Evolutionary conservation across 345 rosid species (phyloP), one percentile per base, ranked within the genome.

Genomic region (rapeseed (Brassica napus)): DNA sequence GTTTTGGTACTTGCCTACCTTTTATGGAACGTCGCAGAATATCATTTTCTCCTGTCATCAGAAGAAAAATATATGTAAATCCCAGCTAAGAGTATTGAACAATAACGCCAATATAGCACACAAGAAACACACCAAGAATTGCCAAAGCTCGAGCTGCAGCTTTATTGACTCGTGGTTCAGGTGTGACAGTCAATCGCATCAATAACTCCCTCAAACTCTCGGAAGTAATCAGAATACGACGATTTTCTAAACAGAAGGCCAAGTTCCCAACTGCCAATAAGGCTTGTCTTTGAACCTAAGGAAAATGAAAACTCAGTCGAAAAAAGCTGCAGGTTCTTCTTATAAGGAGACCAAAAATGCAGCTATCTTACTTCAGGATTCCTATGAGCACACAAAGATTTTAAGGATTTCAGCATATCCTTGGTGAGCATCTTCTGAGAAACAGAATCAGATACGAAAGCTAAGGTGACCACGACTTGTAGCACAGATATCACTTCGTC

Each of bases 141-240:
- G 99, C 99, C 84, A 95, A 82, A 78, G 98, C 97, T 79, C 99
- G 94, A 72, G 97, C 98, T 4, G 99, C 98, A 65, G 97, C 99
- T 89, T 88, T 95, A 79, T 86, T 91, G 59, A 95, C 97, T 58
- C 91, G 85, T 79, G 91, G 88, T 82, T 90, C 97, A 81, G 89
- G 87, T 75, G 89, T 78, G 79, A 86, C 87, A n/a, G 97, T 91
- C 84, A 95, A 83, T 64, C 89, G 93, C 90, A 89, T 77, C 63
- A 95, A 85, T 81, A 95, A 91, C 70, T 93, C 99, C 68, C 87
- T 87, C 85, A 95, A 87, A 85, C 99, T 95, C 86, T 93, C 99
- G 77, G 98, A 95, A 59, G 97, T 87, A 67, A 93, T 89, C 62
- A 95, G 85, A 79, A 92, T 84, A 42, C 89, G 85, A n/a, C 97